Evolutionary conservation across 106 monocot genomes (phyloP), one percentile per base, ranked within the genome.

Genomic region (Posidonia australis): DNA sequence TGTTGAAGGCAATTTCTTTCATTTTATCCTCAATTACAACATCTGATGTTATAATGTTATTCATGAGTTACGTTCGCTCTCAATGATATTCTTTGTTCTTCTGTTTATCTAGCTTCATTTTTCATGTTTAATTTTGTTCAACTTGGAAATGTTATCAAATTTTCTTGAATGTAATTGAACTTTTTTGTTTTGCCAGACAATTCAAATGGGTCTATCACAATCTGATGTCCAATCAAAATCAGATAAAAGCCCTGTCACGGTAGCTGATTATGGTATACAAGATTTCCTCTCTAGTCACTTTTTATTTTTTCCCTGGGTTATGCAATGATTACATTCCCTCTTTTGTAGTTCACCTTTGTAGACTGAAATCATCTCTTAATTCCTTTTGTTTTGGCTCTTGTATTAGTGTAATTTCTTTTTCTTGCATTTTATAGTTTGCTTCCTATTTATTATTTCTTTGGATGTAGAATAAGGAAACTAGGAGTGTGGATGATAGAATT

Each of bases 251-350:
- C 98, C 98, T 48, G 98, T 98, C 5, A 98, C 98, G 26, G 81
- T 98, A n/a, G 98, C 98, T 21, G 98, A 98, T 83, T 98, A 98
- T 78, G 98, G 98, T 91, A 98, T 28, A 28, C 36, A n/a, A 31
- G 21, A 19, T 9, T 6, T 11, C 14, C 30, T 31, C 2, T 36
- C 36, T 36, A 36, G 2, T 55, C 0, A 55, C 9, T 55, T 55
- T n/a, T n/a, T n/a, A n/a, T n/a, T n/a, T 0, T 55, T 55, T 23
- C 18, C 13, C 4, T 49, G 5, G n/a, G 3, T 49, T 49, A 36
- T 36, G n/a, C 49, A 14, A 14, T 49, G 36, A 36, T 36, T 36
- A 2, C 36, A 36, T 36, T 36, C 36, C 36, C 36, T 7, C 36
- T 36, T 36, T 36, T 36, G 36, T 49, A 12, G 13, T 1, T 49